phyloP scores from a whole-genome alignment of 805 yeast species.

The Candida loeiensis region DNA sequence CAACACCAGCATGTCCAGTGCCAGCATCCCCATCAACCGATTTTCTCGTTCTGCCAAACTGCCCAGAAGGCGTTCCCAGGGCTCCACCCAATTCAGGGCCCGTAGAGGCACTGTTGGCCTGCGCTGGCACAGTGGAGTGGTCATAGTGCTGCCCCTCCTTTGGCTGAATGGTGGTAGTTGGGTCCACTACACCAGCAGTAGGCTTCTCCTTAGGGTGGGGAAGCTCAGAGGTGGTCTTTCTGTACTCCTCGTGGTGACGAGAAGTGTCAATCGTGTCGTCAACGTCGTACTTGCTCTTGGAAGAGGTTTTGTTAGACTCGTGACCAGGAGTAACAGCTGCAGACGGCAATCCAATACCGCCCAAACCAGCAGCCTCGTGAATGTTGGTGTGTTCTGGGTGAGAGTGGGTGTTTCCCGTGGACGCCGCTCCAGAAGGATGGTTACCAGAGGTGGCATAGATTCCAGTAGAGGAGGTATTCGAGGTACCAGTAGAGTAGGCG shows the following conservation, averaged over 20 bases:
- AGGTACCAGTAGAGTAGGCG: background rate
- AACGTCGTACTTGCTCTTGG: slow-evolving; percentile 1
- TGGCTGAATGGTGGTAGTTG: background rate
- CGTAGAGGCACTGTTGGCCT: background rate
- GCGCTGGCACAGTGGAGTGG: background rate
- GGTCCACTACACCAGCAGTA: background rate
- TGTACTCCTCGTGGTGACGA: background rate
- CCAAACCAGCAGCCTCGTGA: background rate
- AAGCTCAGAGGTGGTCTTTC: background rate
- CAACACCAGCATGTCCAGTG: background rate
- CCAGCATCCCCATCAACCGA: slow-evolving; percentile 1
- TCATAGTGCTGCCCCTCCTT: background rate
- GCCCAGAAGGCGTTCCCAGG: slow-evolving; percentile 2
- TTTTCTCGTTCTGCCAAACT: background rate
- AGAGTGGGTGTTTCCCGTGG: background rate
- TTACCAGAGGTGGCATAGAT: too few relatives aligned
- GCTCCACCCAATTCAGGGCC: background rate
- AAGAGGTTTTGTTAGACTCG: background rate
- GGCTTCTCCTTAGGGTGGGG: slow-evolving; percentile 1
- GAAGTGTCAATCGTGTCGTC: background rate
- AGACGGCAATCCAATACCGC: background rate
- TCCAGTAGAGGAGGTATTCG: background rate
- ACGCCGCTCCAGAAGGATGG: background rate
- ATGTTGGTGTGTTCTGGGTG: background rate
- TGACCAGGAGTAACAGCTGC: background rate